These are phyloP conservation scores for Chlorella variabilis DNA, from an alignment of 163 green algal genomes.

Conservation along the genomic window DNA sequence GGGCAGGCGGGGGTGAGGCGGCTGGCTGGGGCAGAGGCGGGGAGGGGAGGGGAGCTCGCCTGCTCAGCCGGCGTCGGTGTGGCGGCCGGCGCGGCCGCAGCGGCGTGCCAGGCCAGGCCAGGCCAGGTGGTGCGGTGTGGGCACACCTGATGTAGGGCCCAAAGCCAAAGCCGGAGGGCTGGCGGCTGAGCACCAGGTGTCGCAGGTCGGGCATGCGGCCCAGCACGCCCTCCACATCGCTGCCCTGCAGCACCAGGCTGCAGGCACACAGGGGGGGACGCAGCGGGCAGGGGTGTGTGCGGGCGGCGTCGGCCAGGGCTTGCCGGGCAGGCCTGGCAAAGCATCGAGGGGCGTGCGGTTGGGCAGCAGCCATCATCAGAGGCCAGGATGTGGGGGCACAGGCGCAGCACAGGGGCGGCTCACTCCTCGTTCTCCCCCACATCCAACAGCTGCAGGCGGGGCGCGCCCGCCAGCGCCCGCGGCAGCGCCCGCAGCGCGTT, in stretches of 20 bases:
- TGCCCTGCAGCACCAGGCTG: conserved; percentile 23
- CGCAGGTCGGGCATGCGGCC: conserved; percentile 5
- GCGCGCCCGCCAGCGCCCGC: conserved; percentile 19
- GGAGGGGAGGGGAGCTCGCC: too few species aligned
- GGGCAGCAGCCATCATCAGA: not conserved
- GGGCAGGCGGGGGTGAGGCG: not conserved
- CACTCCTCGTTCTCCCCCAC: conserved; percentile 26
- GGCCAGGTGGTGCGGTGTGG: too few species aligned
- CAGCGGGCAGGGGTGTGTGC: too few species aligned
- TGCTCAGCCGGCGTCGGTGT: too few species aligned
- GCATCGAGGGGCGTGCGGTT: too few species aligned
- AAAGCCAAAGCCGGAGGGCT: conserved; percentile 18
- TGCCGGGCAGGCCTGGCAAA: too few species aligned
- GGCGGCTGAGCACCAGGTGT: conserved; percentile 9
- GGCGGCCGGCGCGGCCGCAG: too few species aligned
- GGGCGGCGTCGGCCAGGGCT: too few species aligned
- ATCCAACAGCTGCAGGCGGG: conserved; percentile 18
- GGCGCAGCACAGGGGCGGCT: not conserved
- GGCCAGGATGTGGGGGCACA: too few species aligned
- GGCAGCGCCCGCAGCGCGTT: conserved; percentile 34
- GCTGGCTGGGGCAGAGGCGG: not conserved
- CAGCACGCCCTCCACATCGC: conserved; percentile 17
- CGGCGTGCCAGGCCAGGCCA: too few species aligned
- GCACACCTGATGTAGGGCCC: conserved; percentile 20
- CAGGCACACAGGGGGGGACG: not conserved